Evolutionary conservation across 2,329 filamentous ascomycete genomes (phyloP), one percentile per base, ranked within the genome.

Genomic region (Alternaria metachromatica): DNA sequence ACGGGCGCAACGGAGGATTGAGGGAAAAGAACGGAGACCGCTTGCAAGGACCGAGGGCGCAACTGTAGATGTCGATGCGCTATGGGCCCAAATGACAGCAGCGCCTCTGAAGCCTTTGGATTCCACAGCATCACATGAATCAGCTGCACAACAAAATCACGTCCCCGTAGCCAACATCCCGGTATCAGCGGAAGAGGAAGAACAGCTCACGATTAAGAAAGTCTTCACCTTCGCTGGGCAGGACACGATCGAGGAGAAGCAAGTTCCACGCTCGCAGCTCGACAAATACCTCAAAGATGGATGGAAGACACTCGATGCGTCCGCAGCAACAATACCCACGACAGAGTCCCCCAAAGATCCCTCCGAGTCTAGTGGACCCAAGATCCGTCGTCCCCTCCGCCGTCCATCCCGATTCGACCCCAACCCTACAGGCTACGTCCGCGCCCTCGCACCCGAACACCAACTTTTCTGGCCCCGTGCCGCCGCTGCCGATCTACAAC

Each of bases 151-250:
- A 18, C 33, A 65, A 26, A 58, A 66, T 30, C 51, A 56, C 41
- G 55, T 64, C 13, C 68, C 69, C n/a, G 63, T 60, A 21, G 51
- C 60, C 30, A 54, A 25, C 26, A 65, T 62, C 26, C 41, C 55
- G 8, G 63, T 43, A 10, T 65, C 68, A 4, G 53, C 26, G 7
- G 74, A 72, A 20, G 76, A 78, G 11, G 72, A 78, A 51, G 80
- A 83, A 45, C 77, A 72, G 80, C 54, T 93, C 70, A 86, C 85
- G 64, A 90, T 93, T 65, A 91, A 89, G 71, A 88, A 90, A 28
- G 90, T 87, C 13, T 93, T 92, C 80, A 91, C 90, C 71, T 93
- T 93, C 70, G 91, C 91, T 37, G 91, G 91, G 28, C 88, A 90
- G 72, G 84, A 90, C 12, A 88, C 91, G 71, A 90, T 86, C 0